phyloP scores from a whole-genome alignment of 2,329 filamentous ascomycete species.

The Neofusicoccum sp. region DNA sequence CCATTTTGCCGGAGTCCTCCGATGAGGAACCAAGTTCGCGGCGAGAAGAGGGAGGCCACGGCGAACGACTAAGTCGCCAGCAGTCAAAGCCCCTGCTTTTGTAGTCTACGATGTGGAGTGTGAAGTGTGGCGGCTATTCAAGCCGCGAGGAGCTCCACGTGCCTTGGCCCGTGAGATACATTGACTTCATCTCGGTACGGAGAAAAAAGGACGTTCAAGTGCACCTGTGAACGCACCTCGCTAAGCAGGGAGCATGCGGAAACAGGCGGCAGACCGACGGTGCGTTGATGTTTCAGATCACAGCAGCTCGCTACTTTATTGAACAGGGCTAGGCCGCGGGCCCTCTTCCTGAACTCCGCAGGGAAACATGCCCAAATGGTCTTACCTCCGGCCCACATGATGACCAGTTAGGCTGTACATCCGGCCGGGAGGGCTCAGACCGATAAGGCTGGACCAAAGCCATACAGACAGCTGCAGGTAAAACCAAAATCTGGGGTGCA shows the following conservation, averaged over 20 bases:
- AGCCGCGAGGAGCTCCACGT: not conserved
- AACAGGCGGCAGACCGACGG: not conserved
- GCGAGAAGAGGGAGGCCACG: not conserved
- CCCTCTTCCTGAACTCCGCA: not conserved
- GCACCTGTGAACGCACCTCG: not conserved
- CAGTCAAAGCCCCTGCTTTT: slow-evolving; percentile 5
- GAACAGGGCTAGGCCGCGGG: not conserved
- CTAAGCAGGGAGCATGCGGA: slow-evolving; percentile 6
- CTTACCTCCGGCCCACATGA: not conserved
- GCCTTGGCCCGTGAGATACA: slow-evolving; percentile 4
- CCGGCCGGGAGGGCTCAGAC: not conserved
- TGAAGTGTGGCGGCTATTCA: not conserved
- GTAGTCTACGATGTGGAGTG: not conserved
- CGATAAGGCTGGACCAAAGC: not conserved
- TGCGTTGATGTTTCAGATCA: slow-evolving; percentile 9
- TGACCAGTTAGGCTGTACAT: not conserved
- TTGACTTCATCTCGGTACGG: slow-evolving; percentile 10
- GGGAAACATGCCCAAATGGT: not conserved
- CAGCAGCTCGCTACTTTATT: slow-evolving; percentile 5
- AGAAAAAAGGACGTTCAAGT: slow-evolving; percentile 3
- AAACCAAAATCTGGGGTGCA: slow-evolving; percentile 9
- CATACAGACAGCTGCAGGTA: not conserved
- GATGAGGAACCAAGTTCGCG: not conserved
- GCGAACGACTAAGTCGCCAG: not conserved
- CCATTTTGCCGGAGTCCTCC: slow-evolving; percentile 9